These are phyloP conservation scores for Eimeria acervulina DNA, from an alignment of 169 alveolate species.

Conservation along the genomic window DNA sequence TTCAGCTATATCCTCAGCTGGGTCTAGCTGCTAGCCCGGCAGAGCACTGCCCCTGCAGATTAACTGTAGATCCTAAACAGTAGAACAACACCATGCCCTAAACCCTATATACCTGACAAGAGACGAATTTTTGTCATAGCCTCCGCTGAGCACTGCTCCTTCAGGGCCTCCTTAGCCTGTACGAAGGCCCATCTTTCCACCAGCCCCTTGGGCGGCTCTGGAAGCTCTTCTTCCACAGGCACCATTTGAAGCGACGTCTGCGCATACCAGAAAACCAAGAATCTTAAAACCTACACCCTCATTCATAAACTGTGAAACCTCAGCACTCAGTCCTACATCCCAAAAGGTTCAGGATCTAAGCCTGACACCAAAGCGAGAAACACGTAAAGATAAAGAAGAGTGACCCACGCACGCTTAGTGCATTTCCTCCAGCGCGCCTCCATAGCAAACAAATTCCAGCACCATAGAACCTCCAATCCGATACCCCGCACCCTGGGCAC, in stretches of 20 bases:
- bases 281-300: background rate
- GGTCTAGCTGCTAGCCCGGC: background rate
- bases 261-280: background rate
- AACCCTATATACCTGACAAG: constrained; percentile 21
- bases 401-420: background rate
- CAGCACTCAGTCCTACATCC: background rate
- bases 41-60: background rate
- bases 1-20: background rate
- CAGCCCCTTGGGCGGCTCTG: background rate
- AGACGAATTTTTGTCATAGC: background rate
- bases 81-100: background rate
- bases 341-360: background rate
- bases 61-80: background rate
- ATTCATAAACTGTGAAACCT: background rate
- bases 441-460: background rate
- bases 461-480: background rate
- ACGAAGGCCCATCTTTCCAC: background rate
- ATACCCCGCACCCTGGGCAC: background rate
- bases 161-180: constrained; percentile 30
- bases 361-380: background rate
- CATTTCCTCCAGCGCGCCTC: background rate
- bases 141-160: constrained; percentile 39
- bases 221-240: constrained; percentile 40
- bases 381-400: background rate
- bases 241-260: constrained; percentile 60